These are phyloP conservation scores for Trichoderma arundinaceum DNA, from an alignment of 2,329 filamentous ascomycete species.

Conservation along the genomic window DNA sequence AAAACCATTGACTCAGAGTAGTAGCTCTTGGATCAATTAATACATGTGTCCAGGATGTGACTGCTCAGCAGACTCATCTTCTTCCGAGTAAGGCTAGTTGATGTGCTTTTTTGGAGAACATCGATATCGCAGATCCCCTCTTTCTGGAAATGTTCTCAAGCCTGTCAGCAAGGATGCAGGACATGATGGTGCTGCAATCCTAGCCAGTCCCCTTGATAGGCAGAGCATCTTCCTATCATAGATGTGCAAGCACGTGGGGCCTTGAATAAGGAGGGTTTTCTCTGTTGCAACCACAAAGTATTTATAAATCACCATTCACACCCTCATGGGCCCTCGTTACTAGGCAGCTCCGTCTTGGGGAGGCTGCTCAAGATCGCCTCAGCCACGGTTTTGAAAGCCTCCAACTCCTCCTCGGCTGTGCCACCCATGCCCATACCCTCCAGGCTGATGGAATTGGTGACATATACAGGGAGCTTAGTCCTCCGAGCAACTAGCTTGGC, in stretches of 20 bases:
- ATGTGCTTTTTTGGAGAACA: not conserved
- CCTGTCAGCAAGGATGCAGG: constrained; percentile 10
- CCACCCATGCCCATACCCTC: constrained; percentile 75
- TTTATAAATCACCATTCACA: not conserved
- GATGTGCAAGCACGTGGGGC: not conserved
- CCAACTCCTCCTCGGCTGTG: constrained; percentile 91
- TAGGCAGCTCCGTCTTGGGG: constrained; percentile 5
- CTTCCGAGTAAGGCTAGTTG: not conserved
- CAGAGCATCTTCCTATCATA: constrained; percentile 1
- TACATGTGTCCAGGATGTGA: not conserved
- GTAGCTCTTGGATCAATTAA: not conserved
- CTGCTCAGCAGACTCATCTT: not conserved
- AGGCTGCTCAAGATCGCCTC: constrained; percentile 59
- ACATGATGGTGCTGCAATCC: not conserved
- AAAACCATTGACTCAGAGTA: not conserved
- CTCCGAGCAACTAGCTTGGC: constrained; percentile 82
- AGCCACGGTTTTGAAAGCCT: constrained; percentile 77
- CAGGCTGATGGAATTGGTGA: constrained; percentile 85
- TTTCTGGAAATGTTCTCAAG: constrained; percentile 8
- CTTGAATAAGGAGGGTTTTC: not conserved
- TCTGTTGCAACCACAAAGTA: not conserved
- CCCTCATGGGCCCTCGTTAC: not conserved
- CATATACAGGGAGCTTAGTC: constrained; percentile 78
- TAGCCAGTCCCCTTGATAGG: constrained; percentile 1
- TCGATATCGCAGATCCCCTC: not conserved